A percentile compares a stretch with the other conserved stretches of the same genome.
phyloP scores from a whole-genome alignment of 106 monocot species.

The Apostasia ramifera region DNA sequence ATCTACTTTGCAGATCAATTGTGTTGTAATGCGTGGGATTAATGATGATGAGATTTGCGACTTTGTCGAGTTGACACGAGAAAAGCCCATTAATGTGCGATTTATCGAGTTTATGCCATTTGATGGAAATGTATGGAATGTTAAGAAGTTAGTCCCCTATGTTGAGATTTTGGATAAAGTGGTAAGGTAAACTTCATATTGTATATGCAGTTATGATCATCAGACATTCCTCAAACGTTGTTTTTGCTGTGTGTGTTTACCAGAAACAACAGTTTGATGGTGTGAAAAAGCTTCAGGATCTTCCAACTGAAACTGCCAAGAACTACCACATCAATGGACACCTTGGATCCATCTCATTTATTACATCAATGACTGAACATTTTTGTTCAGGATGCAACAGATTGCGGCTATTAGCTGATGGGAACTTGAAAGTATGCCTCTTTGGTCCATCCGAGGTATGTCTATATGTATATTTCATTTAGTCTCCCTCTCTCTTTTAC shows the following conservation, averaged over 20 bases:
- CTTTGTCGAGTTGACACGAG: constrained; percentile 84
- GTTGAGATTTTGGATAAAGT: constrained; percentile 97
- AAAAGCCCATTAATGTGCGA: constrained; percentile 90
- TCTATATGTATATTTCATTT: not conserved
- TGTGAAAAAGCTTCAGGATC: constrained; percentile 67
- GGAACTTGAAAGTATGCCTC: constrained; percentile 98
- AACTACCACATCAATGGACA: constrained; percentile 88
- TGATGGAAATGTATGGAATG: constrained; percentile 99
- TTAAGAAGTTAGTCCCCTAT: constrained; percentile 92
- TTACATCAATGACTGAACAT: constrained; percentile 97
- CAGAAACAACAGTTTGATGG: constrained; percentile 45
- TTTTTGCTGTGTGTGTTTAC: constrained; percentile 1
- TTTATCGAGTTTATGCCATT: constrained; percentile 99
- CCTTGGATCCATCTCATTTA: constrained; percentile 83
- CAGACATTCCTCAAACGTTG: not conserved
- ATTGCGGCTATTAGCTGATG: constrained; percentile 90
- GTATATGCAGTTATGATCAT: constrained; percentile 5
- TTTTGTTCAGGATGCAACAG: constrained; percentile 98
- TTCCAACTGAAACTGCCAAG: constrained; percentile 82
- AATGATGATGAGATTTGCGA: constrained; percentile 98
- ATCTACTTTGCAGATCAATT: constrained; percentile 60
- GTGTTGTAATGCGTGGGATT: constrained; percentile 94
- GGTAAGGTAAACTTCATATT: constrained; percentile 73
- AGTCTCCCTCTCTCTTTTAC: not conserved
- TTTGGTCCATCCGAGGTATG: constrained; percentile 99